Evolutionary conservation across 1,139 yeast species (phyloP).

Genomic region (Hyphopichia khmerensis): DNA sequence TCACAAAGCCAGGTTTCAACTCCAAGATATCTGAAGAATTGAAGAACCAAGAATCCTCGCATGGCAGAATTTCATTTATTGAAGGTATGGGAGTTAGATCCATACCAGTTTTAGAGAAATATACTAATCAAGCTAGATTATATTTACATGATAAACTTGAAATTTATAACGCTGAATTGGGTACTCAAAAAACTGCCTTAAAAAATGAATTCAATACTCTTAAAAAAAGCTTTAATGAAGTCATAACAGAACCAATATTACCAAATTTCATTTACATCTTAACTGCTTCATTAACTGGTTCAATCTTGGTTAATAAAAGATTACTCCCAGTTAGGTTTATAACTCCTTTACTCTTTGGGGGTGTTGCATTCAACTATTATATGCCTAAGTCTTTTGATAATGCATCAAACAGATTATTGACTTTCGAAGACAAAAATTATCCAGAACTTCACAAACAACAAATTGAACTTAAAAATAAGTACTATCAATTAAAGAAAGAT

Average conservation of each 20-base stretch:
- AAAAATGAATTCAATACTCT: slow-evolving; percentile 37
- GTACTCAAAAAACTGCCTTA: slow-evolving; percentile 45
- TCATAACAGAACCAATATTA: slow-evolving; percentile 46
- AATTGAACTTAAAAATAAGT: slow-evolving; percentile 9
- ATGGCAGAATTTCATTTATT: slow-evolving; percentile 42
- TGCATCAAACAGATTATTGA: slow-evolving; percentile 42
- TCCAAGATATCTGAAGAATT: slow-evolving; percentile 34
- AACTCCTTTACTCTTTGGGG: slow-evolving; percentile 51
- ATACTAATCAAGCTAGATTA: slow-evolving; percentile 37
- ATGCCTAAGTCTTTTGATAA: slow-evolving; percentile 36
- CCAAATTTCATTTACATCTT: slow-evolving; percentile 55
- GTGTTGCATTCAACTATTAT: slow-evolving; percentile 34
- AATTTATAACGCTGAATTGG: slow-evolving; percentile 39
- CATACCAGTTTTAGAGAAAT: slow-evolving; percentile 44
- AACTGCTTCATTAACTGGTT: slow-evolving; percentile 55
- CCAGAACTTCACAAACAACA: slow-evolving; percentile 37
- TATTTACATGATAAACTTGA: slow-evolving; percentile 37
- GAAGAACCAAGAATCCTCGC: slow-evolving; percentile 37
- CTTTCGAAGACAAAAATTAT: slow-evolving; percentile 52
- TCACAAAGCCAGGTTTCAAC: slow-evolving; percentile 50
- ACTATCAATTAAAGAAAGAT: slow-evolving; percentile 11
- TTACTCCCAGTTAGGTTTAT: slow-evolving; percentile 49
- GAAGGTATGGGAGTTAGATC: slow-evolving; percentile 56
- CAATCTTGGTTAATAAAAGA: slow-evolving; percentile 50
- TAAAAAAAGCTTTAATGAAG: slow-evolving; percentile 19